These are phyloP conservation scores for Imleria badia DNA, from an alignment of 768 basidiomycete genomes.

Conservation along the genomic window DNA sequence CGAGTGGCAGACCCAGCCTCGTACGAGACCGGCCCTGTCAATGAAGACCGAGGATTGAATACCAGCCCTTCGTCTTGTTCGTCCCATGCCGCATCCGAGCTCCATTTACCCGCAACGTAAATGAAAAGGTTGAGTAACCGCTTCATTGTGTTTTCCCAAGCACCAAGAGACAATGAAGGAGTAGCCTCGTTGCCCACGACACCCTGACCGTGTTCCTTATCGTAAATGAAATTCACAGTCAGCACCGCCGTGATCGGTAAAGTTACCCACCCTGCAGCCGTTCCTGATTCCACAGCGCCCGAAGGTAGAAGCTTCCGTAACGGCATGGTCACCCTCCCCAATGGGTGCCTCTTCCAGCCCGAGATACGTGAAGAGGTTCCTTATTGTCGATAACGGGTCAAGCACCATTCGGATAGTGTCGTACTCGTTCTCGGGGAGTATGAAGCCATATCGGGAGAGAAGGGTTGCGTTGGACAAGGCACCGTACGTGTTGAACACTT, in stretches of 20 bases:
- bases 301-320: conserved; percentile 8
- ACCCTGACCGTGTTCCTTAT: conserved; percentile 26
- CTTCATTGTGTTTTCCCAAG: conserved; percentile 15
- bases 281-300: conserved; percentile 22
- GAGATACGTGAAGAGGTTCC: conserved; percentile 11
- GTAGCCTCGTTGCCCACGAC: conserved; percentile 7
- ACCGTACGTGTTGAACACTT: conserved; percentile 83
- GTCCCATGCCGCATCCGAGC: conserved; percentile 26
- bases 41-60: conserved; percentile 26
- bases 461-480: conserved; percentile 63
- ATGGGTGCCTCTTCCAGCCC: conserved; percentile 4
- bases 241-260: conserved; percentile 27
- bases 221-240: conserved; percentile 17
- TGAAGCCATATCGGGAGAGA: conserved; percentile 69
- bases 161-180: conserved; percentile 1
- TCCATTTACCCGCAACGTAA: conserved; percentile 23
- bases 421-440: conserved; percentile 69
- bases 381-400: conserved; percentile 20
- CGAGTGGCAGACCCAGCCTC: conserved; percentile 14
- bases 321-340: conserved; percentile 17
- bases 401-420: conserved; percentile 47
- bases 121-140: conserved; percentile 19
- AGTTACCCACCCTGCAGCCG: conserved; percentile 23
- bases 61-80: conserved; percentile 24
- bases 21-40: conserved; percentile 9